These are phyloP conservation scores for Cyberlindnera maritima DNA, from an alignment of 805 yeast species.

Conservation along the genomic window DNA sequence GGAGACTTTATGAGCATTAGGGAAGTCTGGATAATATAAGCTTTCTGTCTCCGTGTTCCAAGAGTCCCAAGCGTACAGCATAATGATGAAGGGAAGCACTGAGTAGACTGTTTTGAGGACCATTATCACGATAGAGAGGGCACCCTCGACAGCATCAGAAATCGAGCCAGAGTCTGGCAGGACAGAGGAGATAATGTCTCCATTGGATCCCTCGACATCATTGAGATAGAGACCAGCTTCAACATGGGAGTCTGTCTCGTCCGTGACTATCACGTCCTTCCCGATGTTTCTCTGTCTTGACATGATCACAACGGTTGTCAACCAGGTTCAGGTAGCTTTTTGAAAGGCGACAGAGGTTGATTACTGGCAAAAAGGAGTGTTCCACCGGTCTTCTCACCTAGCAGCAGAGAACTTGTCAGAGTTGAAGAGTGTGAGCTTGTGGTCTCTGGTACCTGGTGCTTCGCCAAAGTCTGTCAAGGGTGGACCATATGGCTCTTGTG, in stretches of 20 bases:
- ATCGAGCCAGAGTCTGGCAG: background rate
- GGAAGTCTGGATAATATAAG: slow-evolving; percentile 35
- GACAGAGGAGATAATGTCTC: background rate
- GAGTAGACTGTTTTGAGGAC: slow-evolving; percentile 8
- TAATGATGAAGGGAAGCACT: slow-evolving; percentile 15
- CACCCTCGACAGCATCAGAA: background rate
- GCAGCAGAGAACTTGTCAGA: no score
- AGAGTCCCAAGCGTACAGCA: slow-evolving; percentile 13
- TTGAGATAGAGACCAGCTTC: background rate
- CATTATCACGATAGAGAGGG: background rate
- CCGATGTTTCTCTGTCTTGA: slow-evolving; percentile 11
- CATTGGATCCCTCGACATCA: background rate
- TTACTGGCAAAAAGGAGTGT: no score
- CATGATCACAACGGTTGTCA: background rate
- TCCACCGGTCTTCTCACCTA: no score
- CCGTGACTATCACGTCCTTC: slow-evolving; percentile 7
- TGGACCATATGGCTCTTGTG: no score
- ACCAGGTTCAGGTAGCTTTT: no score
- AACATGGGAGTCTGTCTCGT: background rate
- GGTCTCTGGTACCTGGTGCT: no score
- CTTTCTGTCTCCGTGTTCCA: slow-evolving; percentile 11
- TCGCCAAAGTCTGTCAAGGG: no score
- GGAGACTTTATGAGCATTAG: slow-evolving; percentile 29
- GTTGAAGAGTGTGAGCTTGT: no score
- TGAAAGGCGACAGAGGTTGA: no score